phyloP scores from a whole-genome alignment of 257 asterid genomes.

The Prunella vulgaris region DNA sequence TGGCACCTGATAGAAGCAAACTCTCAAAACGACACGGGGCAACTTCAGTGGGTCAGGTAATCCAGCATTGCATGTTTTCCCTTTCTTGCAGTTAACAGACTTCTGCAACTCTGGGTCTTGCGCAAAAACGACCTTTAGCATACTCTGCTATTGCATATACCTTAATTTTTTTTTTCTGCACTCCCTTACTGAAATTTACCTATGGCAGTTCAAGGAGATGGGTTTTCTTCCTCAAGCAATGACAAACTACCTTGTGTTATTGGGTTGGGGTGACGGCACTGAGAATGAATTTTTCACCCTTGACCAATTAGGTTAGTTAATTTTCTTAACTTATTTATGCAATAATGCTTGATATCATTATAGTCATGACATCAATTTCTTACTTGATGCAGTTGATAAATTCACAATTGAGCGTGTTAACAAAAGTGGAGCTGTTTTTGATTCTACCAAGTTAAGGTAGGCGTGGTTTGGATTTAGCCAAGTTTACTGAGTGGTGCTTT shows the following conservation, averaged over 20 bases:
- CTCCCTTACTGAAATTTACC: conserved; percentile 21
- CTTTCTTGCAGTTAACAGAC: conserved; percentile 16
- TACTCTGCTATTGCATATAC: conserved; percentile 10
- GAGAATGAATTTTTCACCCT: conserved; percentile 89
- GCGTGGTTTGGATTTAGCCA: neutral
- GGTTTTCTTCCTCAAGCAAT: conserved; percentile 82
- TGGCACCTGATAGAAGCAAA: conserved; percentile 95
- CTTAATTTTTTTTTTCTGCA: conserved; percentile 10
- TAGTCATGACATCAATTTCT: conserved; percentile 13
- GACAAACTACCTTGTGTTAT: conserved; percentile 88
- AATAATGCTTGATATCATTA: conserved; percentile 12
- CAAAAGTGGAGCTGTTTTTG: conserved; percentile 90
- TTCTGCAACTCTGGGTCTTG: neutral
- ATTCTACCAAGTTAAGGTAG: conserved; percentile 84
- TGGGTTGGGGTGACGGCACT: conserved; percentile 99
- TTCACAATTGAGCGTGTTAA: conserved; percentile 92
- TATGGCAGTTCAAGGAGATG: conserved; percentile 83
- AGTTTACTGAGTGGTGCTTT: neutral
- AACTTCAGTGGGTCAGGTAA: conserved; percentile 97
- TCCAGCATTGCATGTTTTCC: conserved; percentile 2
- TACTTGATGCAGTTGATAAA: conserved; percentile 57
- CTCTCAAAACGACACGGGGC: conserved; percentile 98
- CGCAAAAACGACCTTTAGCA: neutral
- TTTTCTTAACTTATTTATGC: conserved; percentile 17
- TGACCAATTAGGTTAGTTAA: conserved; percentile 70